Base-by-base conservation (phyloP, 2,329 filamentous ascomycete species). In the Rasamsonia emersonii region DNA sequence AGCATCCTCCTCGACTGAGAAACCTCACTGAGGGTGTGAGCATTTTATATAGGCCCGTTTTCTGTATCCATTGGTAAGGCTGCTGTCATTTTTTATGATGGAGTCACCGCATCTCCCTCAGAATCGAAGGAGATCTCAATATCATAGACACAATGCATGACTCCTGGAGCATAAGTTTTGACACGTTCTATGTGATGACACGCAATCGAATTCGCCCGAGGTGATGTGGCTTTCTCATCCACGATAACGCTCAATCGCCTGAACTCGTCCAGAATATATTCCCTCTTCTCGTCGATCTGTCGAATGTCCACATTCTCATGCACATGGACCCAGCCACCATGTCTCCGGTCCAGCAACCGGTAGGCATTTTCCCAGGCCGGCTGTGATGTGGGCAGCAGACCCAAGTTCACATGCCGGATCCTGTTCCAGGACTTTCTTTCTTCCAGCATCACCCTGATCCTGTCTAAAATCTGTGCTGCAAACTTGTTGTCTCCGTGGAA, bases 401-500 rank as follows among this genome's bases (percentile, higher is more conserved):
- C 75, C 15, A 71, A 63, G 47, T 77, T 78, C 7, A 76, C 67
- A 58, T 78, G 75, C 29, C 70, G 56, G 9, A 78, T 42, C 19
- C 47, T 47, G 28, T 42, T 49, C 53, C 52, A 57, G 5, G 27
- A 17, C 14, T 54, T 26, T 52, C 53, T 24, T 58, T 36, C 24
- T 36, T 55, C 38, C 41, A 59, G 55, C 8, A 36, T 37, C 3
- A 41, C 38, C 16, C 43, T 57, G 11, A 59, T 50, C 7, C 46
- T 44, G 16, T 44, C 46, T 42, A 65, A 50, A 33, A 64, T 57
- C 11, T 54, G 37, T 5, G 58, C 56, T 0, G 79, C 77, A 38
- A 63, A 59, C 18, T 54, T 54, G 44, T 88, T 88, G 51, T 79
- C 73, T 43, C 86, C 81, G 21, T 76, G 58, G 43, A 86, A 83